A percentile compares a stretch with the other conserved stretches of the same genome.
Conservation (phyloP, 495 filamentous ascomycete species). For the Darksidea phi region DNA sequence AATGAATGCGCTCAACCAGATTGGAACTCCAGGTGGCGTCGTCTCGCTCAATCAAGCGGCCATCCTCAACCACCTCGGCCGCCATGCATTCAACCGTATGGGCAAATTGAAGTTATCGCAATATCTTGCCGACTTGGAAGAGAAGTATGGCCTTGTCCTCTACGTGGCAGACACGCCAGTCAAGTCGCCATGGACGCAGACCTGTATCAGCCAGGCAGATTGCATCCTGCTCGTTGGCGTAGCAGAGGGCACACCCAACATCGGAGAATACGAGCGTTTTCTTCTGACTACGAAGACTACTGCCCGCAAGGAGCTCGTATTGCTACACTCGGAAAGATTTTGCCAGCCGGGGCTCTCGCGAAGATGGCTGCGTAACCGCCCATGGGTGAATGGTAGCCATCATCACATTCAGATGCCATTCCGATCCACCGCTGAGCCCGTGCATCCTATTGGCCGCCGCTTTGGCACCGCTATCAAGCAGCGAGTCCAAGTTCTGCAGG, state of each 20-base stretch:
- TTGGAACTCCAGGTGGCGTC: constrained; percentile 83
- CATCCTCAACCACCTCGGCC: constrained; percentile 88
- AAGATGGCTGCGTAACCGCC: constrained; percentile 85
- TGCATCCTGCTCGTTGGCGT: constrained; percentile 90
- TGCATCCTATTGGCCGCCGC: constrained; percentile 71
- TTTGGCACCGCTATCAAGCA: constrained; percentile 87
- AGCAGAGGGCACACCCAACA: constrained; percentile 82
- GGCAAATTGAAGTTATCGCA: constrained; percentile 94
- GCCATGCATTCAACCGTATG: constrained; percentile 96
- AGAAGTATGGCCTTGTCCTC: constrained; percentile 92
- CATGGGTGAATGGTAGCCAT: constrained; percentile 99
- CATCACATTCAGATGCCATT: constrained; percentile 98
- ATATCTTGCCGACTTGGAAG: constrained; percentile 93
- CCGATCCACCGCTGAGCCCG: constrained; percentile 70
- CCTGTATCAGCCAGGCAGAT: constrained; percentile 93
- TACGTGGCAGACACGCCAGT: constrained; percentile 98
- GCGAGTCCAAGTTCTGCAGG: constrained; percentile 88
- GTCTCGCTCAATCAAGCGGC: constrained; percentile 90
- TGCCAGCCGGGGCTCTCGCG: constrained; percentile 79
- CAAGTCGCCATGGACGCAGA: constrained; percentile 96
- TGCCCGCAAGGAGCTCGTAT: constrained; percentile 86
- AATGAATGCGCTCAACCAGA: constrained; percentile 80
- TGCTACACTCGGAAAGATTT: constrained; percentile 91
- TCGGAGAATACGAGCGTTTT: constrained; percentile 95
- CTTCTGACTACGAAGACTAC: constrained; percentile 96